These are phyloP conservation scores for Russula virescens DNA, from an alignment of 768 basidiomycete species.

Conservation along the genomic window DNA sequence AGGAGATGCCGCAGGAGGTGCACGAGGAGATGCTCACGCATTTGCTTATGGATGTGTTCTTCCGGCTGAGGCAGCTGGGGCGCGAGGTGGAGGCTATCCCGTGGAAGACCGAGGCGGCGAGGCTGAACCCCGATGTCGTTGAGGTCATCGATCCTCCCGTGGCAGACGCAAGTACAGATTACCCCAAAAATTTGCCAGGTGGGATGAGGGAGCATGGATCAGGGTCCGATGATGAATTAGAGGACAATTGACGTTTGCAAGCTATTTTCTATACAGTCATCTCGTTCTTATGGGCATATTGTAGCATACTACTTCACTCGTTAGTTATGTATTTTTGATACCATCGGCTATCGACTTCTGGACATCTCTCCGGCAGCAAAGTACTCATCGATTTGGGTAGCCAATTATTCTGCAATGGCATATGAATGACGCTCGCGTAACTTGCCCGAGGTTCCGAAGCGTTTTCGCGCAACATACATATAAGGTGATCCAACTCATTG, in stretches of 20 bases:
- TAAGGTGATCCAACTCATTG: not conserved
- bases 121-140: conserved; percentile 14
- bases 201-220: not conserved
- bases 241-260: not conserved
- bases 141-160: conserved; percentile 8
- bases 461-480: too few species aligned
- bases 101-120: conserved; percentile 19
- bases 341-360: too few species aligned
- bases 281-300: not conserved
- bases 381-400: too few species aligned
- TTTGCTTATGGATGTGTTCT: conserved; percentile 18
- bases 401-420: not conserved
- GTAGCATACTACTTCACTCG: conserved; percentile 11
- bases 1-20: not conserved
- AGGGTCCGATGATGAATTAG: conserved; percentile 2
- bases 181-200: not conserved
- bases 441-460: too few species aligned
- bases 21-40: conserved; percentile 6
- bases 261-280: not conserved
- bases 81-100: conserved; percentile 19
- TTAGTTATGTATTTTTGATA: not conserved
- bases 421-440: not conserved
- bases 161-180: not conserved
- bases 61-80: conserved; percentile 6
- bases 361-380: not conserved